phyloP scores from a whole-genome alignment of 2,329 filamentous ascomycete species.

The Paecilomyces formosus region DNA sequence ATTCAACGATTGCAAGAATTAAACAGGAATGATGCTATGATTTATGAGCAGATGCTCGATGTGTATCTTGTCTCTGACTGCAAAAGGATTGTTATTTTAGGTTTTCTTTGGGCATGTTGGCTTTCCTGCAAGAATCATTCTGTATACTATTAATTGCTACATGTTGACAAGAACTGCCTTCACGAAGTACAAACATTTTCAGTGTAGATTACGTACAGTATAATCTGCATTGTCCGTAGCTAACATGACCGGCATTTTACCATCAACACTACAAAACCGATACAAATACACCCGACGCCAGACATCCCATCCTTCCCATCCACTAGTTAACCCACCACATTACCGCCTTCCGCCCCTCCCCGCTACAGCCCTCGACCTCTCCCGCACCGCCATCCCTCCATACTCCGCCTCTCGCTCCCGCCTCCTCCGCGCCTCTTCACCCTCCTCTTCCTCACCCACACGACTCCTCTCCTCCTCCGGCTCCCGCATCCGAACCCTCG shows the following conservation, averaged over 20 bases:
- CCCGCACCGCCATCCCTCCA: constrained; percentile 26
- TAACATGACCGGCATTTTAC: too few relatives aligned
- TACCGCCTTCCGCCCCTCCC: background rate
- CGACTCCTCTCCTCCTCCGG: background rate
- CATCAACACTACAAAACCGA: too few relatives aligned
- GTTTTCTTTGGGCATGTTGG: background rate
- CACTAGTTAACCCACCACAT: too few relatives aligned
- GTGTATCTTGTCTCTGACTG: background rate
- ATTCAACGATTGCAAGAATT: background rate
- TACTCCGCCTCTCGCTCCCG: constrained; percentile 20
- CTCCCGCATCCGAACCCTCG: constrained; percentile 1
- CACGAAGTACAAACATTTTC: background rate
- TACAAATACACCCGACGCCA: too few relatives aligned
- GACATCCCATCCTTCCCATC: background rate
- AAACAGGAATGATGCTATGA: background rate
- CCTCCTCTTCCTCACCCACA: constrained; percentile 4
- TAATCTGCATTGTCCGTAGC: background rate
- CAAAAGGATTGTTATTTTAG: background rate
- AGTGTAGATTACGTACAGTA: background rate
- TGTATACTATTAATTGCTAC: background rate
- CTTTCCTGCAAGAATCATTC: background rate
- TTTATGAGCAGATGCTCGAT: background rate
- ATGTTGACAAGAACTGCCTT: background rate
- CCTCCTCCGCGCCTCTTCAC: constrained; percentile 11
- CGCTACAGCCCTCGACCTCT: constrained; percentile 12